Percentiles rank a stretch among this genome's conserved stretches.
phyloP scores from a whole-genome alignment of 805 yeast species.

The Kodamaea kakaduensis region DNA sequence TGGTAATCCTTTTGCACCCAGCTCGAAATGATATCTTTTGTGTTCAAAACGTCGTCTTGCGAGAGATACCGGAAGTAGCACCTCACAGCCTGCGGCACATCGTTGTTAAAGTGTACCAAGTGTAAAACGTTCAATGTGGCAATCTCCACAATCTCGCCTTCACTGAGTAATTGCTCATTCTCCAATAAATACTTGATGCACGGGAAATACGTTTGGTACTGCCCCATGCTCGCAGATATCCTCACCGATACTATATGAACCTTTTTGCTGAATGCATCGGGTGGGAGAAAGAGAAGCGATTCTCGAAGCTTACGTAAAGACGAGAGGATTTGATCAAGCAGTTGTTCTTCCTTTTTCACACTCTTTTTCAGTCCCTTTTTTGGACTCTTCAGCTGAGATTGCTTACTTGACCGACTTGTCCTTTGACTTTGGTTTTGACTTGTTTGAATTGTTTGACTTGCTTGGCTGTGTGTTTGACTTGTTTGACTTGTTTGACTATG shows the following conservation, averaged over 20 bases:
- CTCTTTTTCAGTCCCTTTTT: too few species aligned
- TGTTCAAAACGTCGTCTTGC: conserved; percentile 8
- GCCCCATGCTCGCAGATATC: conserved; percentile 42
- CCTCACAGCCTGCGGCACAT: conserved; percentile 28
- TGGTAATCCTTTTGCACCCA: conserved; percentile 31
- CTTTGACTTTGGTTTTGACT: not conserved
- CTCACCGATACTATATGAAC: conserved; percentile 49
- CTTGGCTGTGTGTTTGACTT: too few species aligned
- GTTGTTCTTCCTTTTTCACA: too few species aligned
- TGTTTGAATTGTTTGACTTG: too few species aligned
- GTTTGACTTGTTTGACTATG: too few species aligned
- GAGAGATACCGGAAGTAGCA: conserved; percentile 26
- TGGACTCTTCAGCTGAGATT: conserved; percentile 14
- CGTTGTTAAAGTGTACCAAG: conserved; percentile 36
- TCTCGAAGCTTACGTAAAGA: conserved; percentile 52
- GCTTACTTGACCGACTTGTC: not conserved
- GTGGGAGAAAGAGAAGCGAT: conserved; percentile 40
- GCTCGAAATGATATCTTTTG: conserved; percentile 14
- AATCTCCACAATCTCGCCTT: conserved; percentile 37
- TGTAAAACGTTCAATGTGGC: conserved; percentile 44
- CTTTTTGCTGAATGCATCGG: conserved; percentile 37
- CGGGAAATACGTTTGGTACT: conserved; percentile 54
- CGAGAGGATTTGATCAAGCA: conserved; percentile 16
- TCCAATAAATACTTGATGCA: conserved; percentile 42
- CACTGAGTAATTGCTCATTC: conserved; percentile 16